Evolutionary conservation across 805 yeast genomes (phyloP), one percentile per base, ranked within the genome.

Genomic region (Yamadazyma philogaea): DNA sequence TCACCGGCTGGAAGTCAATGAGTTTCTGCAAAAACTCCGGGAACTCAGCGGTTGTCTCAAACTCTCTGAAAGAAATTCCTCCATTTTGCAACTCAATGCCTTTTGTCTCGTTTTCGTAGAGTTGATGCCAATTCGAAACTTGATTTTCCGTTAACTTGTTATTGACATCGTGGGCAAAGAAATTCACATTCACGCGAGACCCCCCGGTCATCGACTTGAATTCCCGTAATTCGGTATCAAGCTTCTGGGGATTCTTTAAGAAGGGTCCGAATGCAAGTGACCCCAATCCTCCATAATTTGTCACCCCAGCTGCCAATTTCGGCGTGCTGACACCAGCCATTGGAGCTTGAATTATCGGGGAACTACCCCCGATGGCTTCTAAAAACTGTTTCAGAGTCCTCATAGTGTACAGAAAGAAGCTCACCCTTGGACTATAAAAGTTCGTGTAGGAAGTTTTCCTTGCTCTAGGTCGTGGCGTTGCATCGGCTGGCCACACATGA

Each of bases 261-360:
- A 61, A 42, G 22, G 63, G 54, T 0, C 71, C 68, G 30, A 68
- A 56, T 1, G 72, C 71, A 3, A 79, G 44, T 1, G 81, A 72
- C 0, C 81, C 84, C n/a, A 79, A 39, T 1, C 73, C 79, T 0
- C 83, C 83, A 6, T 51, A 48, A 7, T 57, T 55, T 3, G 69
- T 55, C 1, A 74, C 68, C 1, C 61, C 63, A 1, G 72, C 64
- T 0, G 80, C 80, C 43, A 78, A 50, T 22, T 58, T 54, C 1
- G 68, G 59, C 1, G 77, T 74, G 11, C 75, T 62, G 2, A 76
- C 67, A 0, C 82, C 82, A 1, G 83, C 82, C 83, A 79, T 78
- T 16, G 84, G 83, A 0, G 83, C 69, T 51, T 77, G 82, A 27
- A 79, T 58, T 3, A 79, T 59, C 3, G 79, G 81, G 41, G 54